Percentiles rank a stretch among this genome's conserved stretches.
phyloP scores from a whole-genome alignment of 495 filamentous ascomycete genomes.

The Echria macrotheca region DNA sequence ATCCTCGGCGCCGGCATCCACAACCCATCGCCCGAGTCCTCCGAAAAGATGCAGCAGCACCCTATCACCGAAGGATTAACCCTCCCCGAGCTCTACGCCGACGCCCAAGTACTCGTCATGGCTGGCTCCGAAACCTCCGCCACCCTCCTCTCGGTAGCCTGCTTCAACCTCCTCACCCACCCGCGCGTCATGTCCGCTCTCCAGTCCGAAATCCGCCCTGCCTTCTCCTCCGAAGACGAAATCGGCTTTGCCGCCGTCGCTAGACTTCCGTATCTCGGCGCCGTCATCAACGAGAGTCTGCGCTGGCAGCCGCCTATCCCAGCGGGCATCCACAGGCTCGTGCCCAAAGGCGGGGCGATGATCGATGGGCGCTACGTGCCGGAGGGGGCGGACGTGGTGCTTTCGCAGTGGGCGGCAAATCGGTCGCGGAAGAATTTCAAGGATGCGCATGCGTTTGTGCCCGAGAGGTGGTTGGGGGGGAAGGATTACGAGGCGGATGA shows the following conservation, averaged over 20 bases:
- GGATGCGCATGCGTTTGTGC: conserved; percentile 1
- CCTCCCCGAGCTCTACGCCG: conserved; percentile 19
- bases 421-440: not conserved
- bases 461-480: conserved; percentile 1
- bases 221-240: conserved; percentile 40
- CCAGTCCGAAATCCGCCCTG: conserved; percentile 41
- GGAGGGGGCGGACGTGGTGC: not conserved
- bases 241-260: conserved; percentile 44
- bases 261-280: conserved; percentile 47
- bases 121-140: conserved; percentile 53
- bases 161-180: conserved; percentile 44
- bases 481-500: not conserved
- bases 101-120: conserved; percentile 22
- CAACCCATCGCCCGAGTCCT: not conserved
- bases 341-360: not conserved
- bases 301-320: conserved; percentile 51
- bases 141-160: conserved; percentile 40
- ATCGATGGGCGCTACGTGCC: not conserved
- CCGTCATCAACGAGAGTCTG: conserved; percentile 52
- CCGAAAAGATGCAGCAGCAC: not conserved
- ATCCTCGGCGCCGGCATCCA: conserved; percentile 15
- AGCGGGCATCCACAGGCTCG: conserved; percentile 20
- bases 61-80: conserved; percentile 3
- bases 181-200: conserved; percentile 36
- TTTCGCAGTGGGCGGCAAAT: conserved; percentile 5